These are phyloP conservation scores for Cystobasidium slooffiae DNA, from an alignment of 1,284 basidiomycete species.

Conservation along the genomic window DNA sequence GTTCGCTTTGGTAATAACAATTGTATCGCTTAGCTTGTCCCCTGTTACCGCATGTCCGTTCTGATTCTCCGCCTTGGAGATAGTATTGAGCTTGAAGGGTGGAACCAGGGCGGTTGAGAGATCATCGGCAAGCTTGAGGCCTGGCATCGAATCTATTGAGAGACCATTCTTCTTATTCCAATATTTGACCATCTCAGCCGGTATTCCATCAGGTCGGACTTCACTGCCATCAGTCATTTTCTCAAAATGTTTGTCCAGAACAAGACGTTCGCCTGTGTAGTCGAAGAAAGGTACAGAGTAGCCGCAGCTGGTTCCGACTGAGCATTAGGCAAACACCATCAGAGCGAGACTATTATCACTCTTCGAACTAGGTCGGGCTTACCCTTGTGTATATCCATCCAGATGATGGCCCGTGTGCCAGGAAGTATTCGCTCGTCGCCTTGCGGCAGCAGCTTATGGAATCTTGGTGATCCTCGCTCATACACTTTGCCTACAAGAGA, in stretches of 20 bases:
- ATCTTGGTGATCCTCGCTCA: slow-evolving; percentile 46
- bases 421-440: slow-evolving; percentile 45
- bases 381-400: slow-evolving; percentile 49
- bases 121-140: slow-evolving; percentile 34
- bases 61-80: not conserved
- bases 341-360: not conserved
- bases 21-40: not conserved
- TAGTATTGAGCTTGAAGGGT: slow-evolving; percentile 20
- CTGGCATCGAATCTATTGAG: slow-evolving; percentile 48
- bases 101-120: slow-evolving; percentile 19
- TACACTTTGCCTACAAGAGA: slow-evolving; percentile 42
- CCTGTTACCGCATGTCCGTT: not conserved
- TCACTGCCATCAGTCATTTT: slow-evolving; percentile 43
- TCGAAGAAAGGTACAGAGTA: slow-evolving; percentile 47
- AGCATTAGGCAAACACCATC: not conserved
- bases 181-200: slow-evolving; percentile 24
- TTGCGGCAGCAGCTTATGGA: slow-evolving; percentile 36
- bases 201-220: slow-evolving; percentile 6
- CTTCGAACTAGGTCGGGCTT: not conserved
- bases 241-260: not conserved
- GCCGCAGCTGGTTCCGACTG: slow-evolving; percentile 49
- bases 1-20: not conserved
- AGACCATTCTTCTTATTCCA: slow-evolving; percentile 47
- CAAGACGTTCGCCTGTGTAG: slow-evolving; percentile 46
- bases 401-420: slow-evolving; percentile 47